Percentiles rank a stretch among this genome's conserved stretches.
These are phyloP conservation scores for Cicer arietinum DNA, from an alignment of 306 rosid genomes.

Conservation along the genomic window DNA sequence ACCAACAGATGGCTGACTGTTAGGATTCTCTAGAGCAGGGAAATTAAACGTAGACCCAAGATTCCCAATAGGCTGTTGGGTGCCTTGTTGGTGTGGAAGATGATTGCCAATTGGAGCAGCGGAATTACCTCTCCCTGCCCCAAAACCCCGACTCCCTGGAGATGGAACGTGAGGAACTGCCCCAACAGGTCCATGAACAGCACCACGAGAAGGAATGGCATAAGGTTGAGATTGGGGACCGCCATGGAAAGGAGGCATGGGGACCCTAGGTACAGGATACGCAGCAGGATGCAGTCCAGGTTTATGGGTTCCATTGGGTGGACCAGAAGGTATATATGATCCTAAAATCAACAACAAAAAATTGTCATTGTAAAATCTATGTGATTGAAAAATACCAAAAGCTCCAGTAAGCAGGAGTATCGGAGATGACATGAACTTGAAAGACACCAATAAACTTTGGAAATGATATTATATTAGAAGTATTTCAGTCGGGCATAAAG, in stretches of 20 bases:
- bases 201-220: conserved; percentile 97
- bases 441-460: background rate
- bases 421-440: conserved; percentile 9
- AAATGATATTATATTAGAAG: background rate
- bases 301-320: conserved; percentile 90
- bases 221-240: conserved; percentile 98
- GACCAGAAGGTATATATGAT: conserved; percentile 82
- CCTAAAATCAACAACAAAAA: conserved; percentile 59
- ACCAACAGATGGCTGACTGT: conserved; percentile 95
- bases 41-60: conserved; percentile 82
- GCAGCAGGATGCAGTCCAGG: conserved; percentile 92
- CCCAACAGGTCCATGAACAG: conserved; percentile 97
- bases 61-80: conserved; percentile 79
- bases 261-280: conserved; percentile 87
- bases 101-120: conserved; percentile 88
- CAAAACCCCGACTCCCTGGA: conserved; percentile 93
- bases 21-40: conserved; percentile 86
- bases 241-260: conserved; percentile 82
- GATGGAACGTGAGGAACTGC: conserved; percentile 98
- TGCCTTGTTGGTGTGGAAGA: conserved; percentile 88
- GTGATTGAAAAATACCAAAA: conserved; percentile 39
- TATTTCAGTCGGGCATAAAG: background rate
- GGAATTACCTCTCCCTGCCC: conserved; percentile 88
- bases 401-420: conserved; percentile 7
- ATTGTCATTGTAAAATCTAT: background rate